Evolutionary conservation across 192 early-diverging fungal species (phyloP), one percentile per base, ranked within the genome.

Genomic region (Linnemannia exigua): DNA sequence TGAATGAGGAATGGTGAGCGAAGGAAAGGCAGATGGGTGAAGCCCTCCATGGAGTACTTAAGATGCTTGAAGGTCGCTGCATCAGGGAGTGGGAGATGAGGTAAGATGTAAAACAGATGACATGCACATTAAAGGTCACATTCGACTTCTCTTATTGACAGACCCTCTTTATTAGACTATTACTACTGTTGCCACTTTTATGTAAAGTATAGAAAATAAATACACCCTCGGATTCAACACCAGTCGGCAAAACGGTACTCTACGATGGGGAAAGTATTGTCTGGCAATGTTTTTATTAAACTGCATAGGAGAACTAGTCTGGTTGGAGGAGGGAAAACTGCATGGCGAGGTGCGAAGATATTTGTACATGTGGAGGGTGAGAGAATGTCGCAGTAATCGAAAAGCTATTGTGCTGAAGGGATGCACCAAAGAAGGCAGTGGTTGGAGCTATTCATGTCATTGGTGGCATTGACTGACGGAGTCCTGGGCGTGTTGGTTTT

Each of bases 101-200:
- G 63, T 61, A 20, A 75, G 73, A 75, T 75, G 54, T n/a, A 35
- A 72, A 5, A 36, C 33, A 75, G 38, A 75, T 46, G 51, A 75
- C 38, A 75, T 75, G 9, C 48, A 50, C 48, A 50, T 50, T 50
- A 50, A 44, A 44, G 41, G 41, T 9, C 52, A 25, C n/a, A 9
- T 11, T 22, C 54, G n/a, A 20, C 8, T 8, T 44, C 41, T 44
- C 41, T 44, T 44, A 44, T 44, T 44, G 41, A 44, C 41, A 44
- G 41, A 44, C 41, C 41, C 41, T 44, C 41, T 44, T 44, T 44
- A 44, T 44, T 44, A 44, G 41, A 44, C 41, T 44, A 61, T 61
- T 61, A 61, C 54, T 61, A 61, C 54, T 61, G 54, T n/a, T 61
- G 14, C 54, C 20, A 61, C 54, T 61, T 61, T 61, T 61, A 61